A percentile compares a stretch with the other conserved stretches of the same genome.
These are phyloP conservation scores for Echinosophora koreensis DNA, from an alignment of 306 rosid species.

Conservation along the genomic window DNA sequence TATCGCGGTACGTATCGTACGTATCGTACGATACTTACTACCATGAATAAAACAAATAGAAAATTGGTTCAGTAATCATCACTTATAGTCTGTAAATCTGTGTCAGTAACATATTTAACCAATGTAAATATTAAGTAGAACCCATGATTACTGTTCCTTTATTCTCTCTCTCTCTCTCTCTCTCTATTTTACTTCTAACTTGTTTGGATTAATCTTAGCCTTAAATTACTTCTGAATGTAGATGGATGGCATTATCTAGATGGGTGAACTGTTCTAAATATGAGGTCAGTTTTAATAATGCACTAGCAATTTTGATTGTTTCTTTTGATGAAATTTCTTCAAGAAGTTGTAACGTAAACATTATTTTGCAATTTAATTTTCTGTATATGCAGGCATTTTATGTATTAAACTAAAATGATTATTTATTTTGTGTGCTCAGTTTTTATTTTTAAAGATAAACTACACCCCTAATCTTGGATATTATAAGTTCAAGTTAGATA, in stretches of 20 bases:
- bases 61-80: slow-evolving; percentile 38
- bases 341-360: slow-evolving; percentile 6
- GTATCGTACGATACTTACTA: too few species aligned
- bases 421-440: background rate
- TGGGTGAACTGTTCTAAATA: slow-evolving; percentile 92
- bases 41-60: slow-evolving; percentile 14
- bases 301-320: slow-evolving; percentile 23
- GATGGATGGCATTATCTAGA: slow-evolving; percentile 88
- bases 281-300: slow-evolving; percentile 67
- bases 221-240: slow-evolving; percentile 49
- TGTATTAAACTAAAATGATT: slow-evolving; percentile 14
- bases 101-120: slow-evolving; percentile 11
- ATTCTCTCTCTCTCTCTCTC: background rate
- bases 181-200: background rate
- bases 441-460: background rate
- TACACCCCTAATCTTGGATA: background rate
- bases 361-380: slow-evolving; percentile 1
- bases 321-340: background rate
- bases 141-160: slow-evolving; percentile 7
- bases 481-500: slow-evolving; percentile 22
- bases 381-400: background rate
- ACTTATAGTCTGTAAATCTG: slow-evolving; percentile 32
- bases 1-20: too few species aligned
- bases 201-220: slow-evolving; percentile 39
- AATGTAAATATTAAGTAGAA: slow-evolving; percentile 7